Evolutionary conservation across 768 basidiomycete species (phyloP), one percentile per base, ranked within the genome.

Genomic region (Collybia sp.): DNA sequence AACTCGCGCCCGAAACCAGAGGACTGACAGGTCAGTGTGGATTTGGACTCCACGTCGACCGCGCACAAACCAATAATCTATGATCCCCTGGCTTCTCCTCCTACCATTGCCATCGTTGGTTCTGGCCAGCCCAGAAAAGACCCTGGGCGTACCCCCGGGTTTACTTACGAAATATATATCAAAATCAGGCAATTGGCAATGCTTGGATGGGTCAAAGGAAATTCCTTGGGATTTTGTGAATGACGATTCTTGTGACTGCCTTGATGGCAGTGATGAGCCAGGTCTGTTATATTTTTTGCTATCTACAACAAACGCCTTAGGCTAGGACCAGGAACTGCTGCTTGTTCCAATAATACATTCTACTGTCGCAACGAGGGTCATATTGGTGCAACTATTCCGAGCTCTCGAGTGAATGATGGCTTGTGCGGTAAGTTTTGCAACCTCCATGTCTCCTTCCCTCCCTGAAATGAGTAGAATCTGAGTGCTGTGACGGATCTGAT

Each of bases 401-500:
- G 84, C 49, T 86, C 91, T 30, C 73, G 89, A 53, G 93, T 99
- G 11, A 85, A 81, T 37, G 95, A 99, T 62, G 94, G 95, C 1
- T 73, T 97, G 18, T 99, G 95, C 62, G 93, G 93, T 92, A 59
- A 15, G 86, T 25, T 8, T 25, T 8, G 25, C 25, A 25, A 25
- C 8, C 25, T 25, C 8, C 25, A 25, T 25, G 25, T 8, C 25
- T 8, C 25, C 8, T 25, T 25, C 25, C 25, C 25, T 25, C 8
- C 8, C 8, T 25, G 8, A 25, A 3, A 8, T 8, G 25, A 15
- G 5, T 53, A 96, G 95, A 99, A 61, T 75, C 78, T 1, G 80
- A 91, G 59, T 99, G 95, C 57, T 99, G 95, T 58, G 95, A 99
- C 55, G 95, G 95, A 11, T 92, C 93, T 0, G 95, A 99, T 64